Evolutionary conservation across 768 basidiomycete genomes (phyloP).

Genomic region (Leccinum broughii): DNA sequence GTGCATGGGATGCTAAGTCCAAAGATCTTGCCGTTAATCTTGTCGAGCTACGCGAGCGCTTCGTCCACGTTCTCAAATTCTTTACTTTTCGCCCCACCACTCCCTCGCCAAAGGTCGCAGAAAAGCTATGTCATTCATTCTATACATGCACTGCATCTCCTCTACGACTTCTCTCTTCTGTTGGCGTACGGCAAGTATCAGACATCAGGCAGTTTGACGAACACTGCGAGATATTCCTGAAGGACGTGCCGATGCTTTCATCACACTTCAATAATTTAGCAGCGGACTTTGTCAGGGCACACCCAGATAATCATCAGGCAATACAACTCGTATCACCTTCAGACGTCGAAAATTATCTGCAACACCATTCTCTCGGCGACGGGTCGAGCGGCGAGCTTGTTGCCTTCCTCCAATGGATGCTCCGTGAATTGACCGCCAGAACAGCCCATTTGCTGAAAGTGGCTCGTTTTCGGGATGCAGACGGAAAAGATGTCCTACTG

Average conservation of each 20-base stretch:
- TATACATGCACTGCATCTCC: constrained; percentile 54
- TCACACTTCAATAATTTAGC: constrained; percentile 46
- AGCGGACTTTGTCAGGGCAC: too few species aligned
- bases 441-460: neutral
- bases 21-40: neutral
- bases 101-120: constrained; percentile 68
- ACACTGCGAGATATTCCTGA: constrained; percentile 38
- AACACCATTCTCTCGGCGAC: too few species aligned
- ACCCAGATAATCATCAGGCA: too few species aligned
- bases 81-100: constrained; percentile 39
- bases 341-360: too few species aligned
- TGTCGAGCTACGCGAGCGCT: neutral
- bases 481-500: constrained; percentile 61
- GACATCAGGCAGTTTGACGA: constrained; percentile 41
- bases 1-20: neutral
- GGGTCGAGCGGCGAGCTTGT: too few species aligned
- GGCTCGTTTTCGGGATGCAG: constrained; percentile 43
- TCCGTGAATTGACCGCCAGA: constrained; percentile 17
- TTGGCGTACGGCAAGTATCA: constrained; percentile 56
- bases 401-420: too few species aligned
- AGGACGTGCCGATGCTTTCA: constrained; percentile 70
- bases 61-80: constrained; percentile 11
- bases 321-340: too few species aligned
- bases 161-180: neutral
- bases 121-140: constrained; percentile 71